Evolutionary conservation across 1,139 yeast species (phyloP), one percentile per base, ranked within the genome.

Genomic region (Magnusiomyces suaveolens): DNA sequence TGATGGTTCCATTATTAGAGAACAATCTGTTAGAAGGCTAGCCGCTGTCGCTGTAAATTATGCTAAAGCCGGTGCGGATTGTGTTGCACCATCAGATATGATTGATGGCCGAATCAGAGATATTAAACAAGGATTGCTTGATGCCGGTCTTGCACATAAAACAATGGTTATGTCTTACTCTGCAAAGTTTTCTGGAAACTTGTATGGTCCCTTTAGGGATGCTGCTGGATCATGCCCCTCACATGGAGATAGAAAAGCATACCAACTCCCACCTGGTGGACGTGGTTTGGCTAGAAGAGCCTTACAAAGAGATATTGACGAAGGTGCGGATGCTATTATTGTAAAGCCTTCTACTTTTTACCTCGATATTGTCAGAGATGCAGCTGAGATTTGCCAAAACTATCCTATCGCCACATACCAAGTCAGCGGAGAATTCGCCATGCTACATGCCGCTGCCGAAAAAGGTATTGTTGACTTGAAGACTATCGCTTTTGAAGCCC

Each of bases 1-100:
- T 56, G 97, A 90, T 68, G 97, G 97, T 3, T 67, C 87, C 6
- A 79, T 92, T 63, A 83, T 85, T 66, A 79, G 96, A 57, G 87
- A 83, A 56, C 70, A 72, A 55, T 81, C 94, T 29, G 95, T 87
- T 21, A 77, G 82, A 62, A 78, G 99, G 67, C 78, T 92, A 53
- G 97, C 95, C 1, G 92, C 95, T 16, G 97, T 92, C 26, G 97
- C 97, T 0, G 95, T 87, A 25, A 90, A 87, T 69, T 92, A 92
- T 66, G 98, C 97, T 49, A 80, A 77, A 63, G 97, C 98, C 0
- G 98, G 97, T 53, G 97, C 96, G 1, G 79, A 92, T 68, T 85
- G 89, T 54, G 96, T 92, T 43, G 97, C 98, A 1, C 99, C 99
- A 20, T 85, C 95, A 16, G 98, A 92, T 69, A 92, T 94, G 98